Evolutionary conservation across 768 basidiomycete species (phyloP).

Genomic region (Podaxis sp.): DNA sequence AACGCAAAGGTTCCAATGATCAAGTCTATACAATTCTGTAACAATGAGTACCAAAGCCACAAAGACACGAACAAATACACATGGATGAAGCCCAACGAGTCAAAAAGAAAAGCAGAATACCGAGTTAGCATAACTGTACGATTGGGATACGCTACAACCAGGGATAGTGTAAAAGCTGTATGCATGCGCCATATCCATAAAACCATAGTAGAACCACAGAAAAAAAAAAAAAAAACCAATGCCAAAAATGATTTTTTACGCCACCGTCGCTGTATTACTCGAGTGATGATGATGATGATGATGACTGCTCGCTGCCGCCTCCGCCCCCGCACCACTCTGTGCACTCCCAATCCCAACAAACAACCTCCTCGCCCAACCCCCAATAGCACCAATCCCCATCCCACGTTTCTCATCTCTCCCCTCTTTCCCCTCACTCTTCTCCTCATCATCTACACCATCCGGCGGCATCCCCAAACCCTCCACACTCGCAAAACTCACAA

Average conservation of each 20-base stretch:
- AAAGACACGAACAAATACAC: not conserved
- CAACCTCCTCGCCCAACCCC: constrained; percentile 17
- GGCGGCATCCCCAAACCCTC: constrained; percentile 22
- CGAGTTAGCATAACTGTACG: not conserved
- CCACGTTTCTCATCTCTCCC: constrained; percentile 8
- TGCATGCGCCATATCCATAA: not conserved
- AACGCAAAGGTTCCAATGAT: too few relatives aligned
- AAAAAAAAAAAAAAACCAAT: not conserved
- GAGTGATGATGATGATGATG: not conserved
- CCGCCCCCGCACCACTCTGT: not conserved
- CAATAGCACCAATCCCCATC: constrained; percentile 11
- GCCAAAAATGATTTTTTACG: not conserved
- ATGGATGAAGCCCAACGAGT: not conserved
- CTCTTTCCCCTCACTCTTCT: constrained; percentile 11
- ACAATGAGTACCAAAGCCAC: too few relatives aligned
- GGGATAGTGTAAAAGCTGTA: not conserved
- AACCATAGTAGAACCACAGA: not conserved
- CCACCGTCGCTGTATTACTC: not conserved
- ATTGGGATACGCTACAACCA: not conserved
- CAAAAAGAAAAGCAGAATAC: not conserved
- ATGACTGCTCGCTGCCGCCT: not conserved
- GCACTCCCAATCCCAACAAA: constrained; percentile 9
- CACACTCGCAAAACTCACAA: constrained; percentile 20
- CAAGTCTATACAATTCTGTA: too few relatives aligned
- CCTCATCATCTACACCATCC: constrained; percentile 15